Evolutionary conservation across 1,139 yeast species (phyloP).

Genomic region (Yamadazyma kanchanaburiensis): DNA sequence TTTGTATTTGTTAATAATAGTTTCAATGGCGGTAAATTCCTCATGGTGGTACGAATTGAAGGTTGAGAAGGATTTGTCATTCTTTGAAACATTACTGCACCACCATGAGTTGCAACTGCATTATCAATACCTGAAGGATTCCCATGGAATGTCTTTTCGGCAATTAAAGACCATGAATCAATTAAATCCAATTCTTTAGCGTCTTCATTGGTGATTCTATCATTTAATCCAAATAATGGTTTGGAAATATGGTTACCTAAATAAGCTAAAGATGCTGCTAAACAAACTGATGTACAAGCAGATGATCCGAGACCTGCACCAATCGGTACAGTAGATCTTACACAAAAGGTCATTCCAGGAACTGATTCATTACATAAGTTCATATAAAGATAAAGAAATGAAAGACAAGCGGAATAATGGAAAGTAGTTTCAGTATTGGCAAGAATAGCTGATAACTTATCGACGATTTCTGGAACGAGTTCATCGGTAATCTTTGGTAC

Average conservation of each 20-base stretch:
- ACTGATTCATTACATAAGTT: constrained; percentile 48
- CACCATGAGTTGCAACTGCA: constrained; percentile 94
- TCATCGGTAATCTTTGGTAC: constrained; percentile 49
- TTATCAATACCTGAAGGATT: constrained; percentile 97
- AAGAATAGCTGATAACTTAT: constrained; percentile 43
- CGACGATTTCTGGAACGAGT: constrained; percentile 58
- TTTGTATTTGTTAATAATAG: constrained; percentile 79
- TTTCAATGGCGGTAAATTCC: constrained; percentile 72
- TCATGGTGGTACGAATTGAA: constrained; percentile 60
- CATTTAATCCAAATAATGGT: constrained; percentile 26
- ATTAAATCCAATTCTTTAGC: constrained; percentile 55
- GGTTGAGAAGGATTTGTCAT: constrained; percentile 49
- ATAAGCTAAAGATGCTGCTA: constrained; percentile 70
- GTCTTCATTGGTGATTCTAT: constrained; percentile 31
- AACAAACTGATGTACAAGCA: constrained; percentile 84
- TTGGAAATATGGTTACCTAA: constrained; percentile 53
- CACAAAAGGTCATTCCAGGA: constrained; percentile 56
- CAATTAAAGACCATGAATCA: constrained; percentile 86
- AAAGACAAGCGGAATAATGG: constrained; percentile 79
- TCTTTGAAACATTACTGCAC: constrained; percentile 88
- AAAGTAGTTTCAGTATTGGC: constrained; percentile 47
- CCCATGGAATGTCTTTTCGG: constrained; percentile 95
- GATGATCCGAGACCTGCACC: constrained; percentile 98
- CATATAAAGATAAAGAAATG: constrained; percentile 75
- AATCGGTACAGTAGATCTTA: constrained; percentile 84